phyloP scores from a whole-genome alignment of 2,329 filamentous ascomycete species.

The Fusarium dlaminii region DNA sequence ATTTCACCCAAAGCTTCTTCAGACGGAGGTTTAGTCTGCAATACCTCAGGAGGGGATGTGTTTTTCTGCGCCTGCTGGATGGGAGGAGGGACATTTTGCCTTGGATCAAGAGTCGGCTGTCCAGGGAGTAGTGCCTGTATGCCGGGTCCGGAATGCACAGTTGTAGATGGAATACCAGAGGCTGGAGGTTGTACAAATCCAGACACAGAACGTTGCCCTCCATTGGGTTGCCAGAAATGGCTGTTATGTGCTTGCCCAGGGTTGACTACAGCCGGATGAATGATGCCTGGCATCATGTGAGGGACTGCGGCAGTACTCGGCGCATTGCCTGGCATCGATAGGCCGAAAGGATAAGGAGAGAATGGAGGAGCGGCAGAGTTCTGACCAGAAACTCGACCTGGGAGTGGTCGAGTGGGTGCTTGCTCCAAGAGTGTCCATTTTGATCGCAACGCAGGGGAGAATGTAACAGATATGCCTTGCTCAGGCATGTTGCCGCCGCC shows the following conservation, averaged over 20 bases:
- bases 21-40: constrained; percentile 44
- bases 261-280: constrained; percentile 14
- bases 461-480: constrained; percentile 37
- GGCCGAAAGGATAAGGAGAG: constrained; percentile 3
- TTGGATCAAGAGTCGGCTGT: not conserved
- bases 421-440: constrained; percentile 42
- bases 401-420: not conserved
- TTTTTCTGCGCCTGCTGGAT: not conserved
- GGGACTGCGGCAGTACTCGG: not conserved
- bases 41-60: not conserved
- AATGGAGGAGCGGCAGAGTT: not conserved
- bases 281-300: constrained; percentile 4
- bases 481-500: constrained; percentile 39
- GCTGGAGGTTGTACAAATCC: not conserved
- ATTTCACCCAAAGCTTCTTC: constrained; percentile 41
- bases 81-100: not conserved
- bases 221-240: not conserved
- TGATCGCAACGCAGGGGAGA: constrained; percentile 44
- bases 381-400: not conserved
- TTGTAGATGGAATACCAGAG: not conserved
- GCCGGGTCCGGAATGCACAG: not conserved
- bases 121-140: not conserved
- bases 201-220: constrained; percentile 13
- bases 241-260: not conserved
- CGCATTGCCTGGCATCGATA: not conserved